Base-by-base conservation (phyloP, 2,329 filamentous ascomycete species). In the Davidsoniella eucalypti region DNA sequence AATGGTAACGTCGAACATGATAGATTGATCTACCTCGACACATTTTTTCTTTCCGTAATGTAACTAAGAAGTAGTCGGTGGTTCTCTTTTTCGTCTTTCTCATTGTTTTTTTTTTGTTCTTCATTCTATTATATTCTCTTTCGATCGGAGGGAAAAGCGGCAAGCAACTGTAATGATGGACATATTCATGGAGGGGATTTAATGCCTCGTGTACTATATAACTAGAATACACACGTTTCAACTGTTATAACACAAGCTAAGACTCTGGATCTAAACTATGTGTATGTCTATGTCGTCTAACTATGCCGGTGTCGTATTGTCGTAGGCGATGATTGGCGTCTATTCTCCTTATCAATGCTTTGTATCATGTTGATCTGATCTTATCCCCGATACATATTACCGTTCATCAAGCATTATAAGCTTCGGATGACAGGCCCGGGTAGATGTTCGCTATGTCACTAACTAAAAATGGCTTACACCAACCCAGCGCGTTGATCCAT, bases 191-290 rank as follows among this genome's bases (percentile, higher is more conserved):
- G 44, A 17, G 44, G 18, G 21, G 12, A 29, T 23, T 47, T 17
- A 23, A 47, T 47, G 16, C 33, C 44, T 47, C 17, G n/a, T 47
- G 44, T 47, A 47, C 44, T 37, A 47, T 47, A 47, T 10, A 17
- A 47, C n/a, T 38, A 16, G 16, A 47, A 47, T 47, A 39, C 17
- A 23, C 17, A 33, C 26, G 2, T 33, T 33, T 33, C 10, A 47
- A 47, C n/a, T 21, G 10, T 29, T 38, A 33, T 47, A 47, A 39
- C 37, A 47, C n/a, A 47, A 23, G 14, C 26, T 23, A 29, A 12
- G 33, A 29, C 44, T 47, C 33, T 17, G 33, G n/a, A 29, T 47
- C 23, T 17, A 38, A 17, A 18, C 16, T 47, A 36, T 12, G 14
- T 16, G n/a, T 16, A 29, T 21, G 10, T n/a, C 25, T n/a, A 43